phyloP scores from a whole-genome alignment of 192 early-diverging fungal genomes.

The Coemansia guatemalensis region DNA sequence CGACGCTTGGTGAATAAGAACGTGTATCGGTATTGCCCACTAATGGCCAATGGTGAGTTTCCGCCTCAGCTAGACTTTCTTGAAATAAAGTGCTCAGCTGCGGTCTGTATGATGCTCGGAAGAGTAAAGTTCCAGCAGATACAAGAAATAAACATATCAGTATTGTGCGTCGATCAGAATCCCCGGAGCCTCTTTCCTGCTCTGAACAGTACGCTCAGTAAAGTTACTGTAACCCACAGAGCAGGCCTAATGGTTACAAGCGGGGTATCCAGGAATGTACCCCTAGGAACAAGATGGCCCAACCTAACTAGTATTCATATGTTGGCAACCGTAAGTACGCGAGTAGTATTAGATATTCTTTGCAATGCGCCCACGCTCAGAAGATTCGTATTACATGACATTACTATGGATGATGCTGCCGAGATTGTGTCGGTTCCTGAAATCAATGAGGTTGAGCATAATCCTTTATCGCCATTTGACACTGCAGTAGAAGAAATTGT shows the following conservation, averaged over 20 bases:
- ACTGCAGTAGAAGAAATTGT: neutral
- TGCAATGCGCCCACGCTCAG: neutral
- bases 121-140: neutral
- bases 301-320: neutral
- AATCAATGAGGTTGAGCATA: neutral
- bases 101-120: neutral
- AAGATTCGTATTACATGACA: neutral
- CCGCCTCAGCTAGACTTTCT: neutral
- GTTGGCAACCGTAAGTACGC: neutral
- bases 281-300: neutral
- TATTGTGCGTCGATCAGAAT: neutral
- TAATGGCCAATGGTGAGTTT: slow-evolving; percentile 7
- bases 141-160: neutral
- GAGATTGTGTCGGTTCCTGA: neutral
- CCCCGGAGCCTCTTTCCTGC: neutral
- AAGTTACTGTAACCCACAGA: neutral
- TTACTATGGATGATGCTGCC: neutral
- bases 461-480: neutral
- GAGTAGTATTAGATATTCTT: neutral
- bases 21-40: slow-evolving; percentile 4
- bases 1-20: neutral
- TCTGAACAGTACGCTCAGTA: neutral
- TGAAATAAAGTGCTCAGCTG: slow-evolving; percentile 3
- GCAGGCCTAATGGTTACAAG: neutral
- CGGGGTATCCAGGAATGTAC: neutral